Evolutionary conservation across 2,329 filamentous ascomycete species (phyloP), one percentile per base, ranked within the genome.

Genomic region (Dendryphion nanum): DNA sequence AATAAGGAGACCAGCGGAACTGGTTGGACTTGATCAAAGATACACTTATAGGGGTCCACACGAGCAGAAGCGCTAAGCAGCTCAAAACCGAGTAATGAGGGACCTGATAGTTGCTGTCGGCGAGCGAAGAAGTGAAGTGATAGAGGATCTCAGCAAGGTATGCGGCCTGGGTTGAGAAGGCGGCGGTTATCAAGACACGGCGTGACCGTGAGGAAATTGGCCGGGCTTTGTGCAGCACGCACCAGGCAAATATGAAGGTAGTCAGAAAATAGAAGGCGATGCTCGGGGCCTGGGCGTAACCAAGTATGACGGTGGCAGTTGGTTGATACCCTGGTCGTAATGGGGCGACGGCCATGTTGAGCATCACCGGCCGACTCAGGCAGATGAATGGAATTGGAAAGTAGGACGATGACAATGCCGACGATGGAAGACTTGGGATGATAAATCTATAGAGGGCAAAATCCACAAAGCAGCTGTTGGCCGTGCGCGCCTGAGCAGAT

Each of bases 101-200:
- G n/a, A 61, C 42, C 29, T 51, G 50, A 28, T 61, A 64, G 18
- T 50, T 37, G n/a, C 30, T 31, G 6, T 65, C 50, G 24, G 57
- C 47, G 13, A 64, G 40, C 4, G 54, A 57, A 1, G 49, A 50
- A 28, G 49, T 54, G 41, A 65, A 47, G 41, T 63, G 65, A 38
- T 63, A 65, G 3, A 65, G 38, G 3, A 59, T 46, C 33, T 65
- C 60, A 14, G 52, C 48, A 13, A 59, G 41, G 38, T 63, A 61
- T 2, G 51, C 49, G 14, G 48, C 12, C 10, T 63, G 38, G 6
- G 53, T 45, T 1, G 47, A 35, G 20, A 41, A 6, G 16, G 47
- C 42, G 6, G 55, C 37, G 2, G 38, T 37, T 1, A 57, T 16
- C 13, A 51, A 38, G 16, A 55, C 48, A 31, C 55, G 43, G 26